phyloP scores from a whole-genome alignment of 768 basidiomycete genomes.

The Ephemerocybe angulata region DNA sequence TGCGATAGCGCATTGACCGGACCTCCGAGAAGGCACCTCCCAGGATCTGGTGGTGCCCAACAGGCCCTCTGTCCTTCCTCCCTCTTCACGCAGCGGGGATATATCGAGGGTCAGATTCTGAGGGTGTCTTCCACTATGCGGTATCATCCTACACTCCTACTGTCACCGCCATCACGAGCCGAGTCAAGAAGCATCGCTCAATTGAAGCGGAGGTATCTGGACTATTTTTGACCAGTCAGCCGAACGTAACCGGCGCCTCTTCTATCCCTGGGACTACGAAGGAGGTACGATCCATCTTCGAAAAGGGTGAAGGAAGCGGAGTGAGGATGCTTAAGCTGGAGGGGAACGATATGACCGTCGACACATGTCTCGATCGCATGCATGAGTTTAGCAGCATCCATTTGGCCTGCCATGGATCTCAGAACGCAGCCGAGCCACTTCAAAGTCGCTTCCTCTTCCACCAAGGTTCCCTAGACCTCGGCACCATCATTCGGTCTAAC shows the following conservation, averaged over 20 bases:
- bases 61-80: constrained; percentile 10
- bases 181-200: not conserved
- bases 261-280: constrained; percentile 9
- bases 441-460: constrained; percentile 21
- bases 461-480: constrained; percentile 16
- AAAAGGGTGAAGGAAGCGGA: not conserved
- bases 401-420: constrained; percentile 30
- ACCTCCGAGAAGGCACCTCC: not conserved
- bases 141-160: constrained; percentile 20
- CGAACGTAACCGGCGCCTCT: not conserved
- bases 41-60: constrained; percentile 12
- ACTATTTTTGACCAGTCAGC: constrained; percentile 15
- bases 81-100: constrained; percentile 12
- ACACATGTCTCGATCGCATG: constrained; percentile 8
- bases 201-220: not conserved
- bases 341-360: not conserved
- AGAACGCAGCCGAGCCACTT: constrained; percentile 22
- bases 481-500: constrained; percentile 7
- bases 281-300: constrained; percentile 6
- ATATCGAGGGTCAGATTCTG: not conserved
- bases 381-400: constrained; percentile 21
- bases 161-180: constrained; percentile 8
- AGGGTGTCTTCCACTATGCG: constrained; percentile 11
- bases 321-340: not conserved
- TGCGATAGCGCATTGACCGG: not conserved